Percentiles rank a stretch among this genome's conserved stretches.
Evolutionary conservation across 2,329 filamentous ascomycete species (phyloP).

Genomic region (Bipolaris zeicola): DNA sequence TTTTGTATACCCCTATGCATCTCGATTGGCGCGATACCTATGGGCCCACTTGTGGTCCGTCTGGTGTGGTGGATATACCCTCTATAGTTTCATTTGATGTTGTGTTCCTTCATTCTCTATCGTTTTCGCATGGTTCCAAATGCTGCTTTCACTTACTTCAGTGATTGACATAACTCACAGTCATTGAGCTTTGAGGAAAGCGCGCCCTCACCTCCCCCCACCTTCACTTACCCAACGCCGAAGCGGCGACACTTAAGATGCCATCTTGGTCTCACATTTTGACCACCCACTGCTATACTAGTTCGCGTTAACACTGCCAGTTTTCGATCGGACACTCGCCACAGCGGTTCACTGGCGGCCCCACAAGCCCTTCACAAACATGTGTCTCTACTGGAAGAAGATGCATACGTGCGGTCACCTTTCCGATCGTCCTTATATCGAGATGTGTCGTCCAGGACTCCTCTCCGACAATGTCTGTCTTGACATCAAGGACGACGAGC

Average conservation of each 20-base stretch:
- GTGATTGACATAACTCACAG: neutral
- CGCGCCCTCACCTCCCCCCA: conserved; percentile 1
- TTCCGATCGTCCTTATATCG: conserved; percentile 29
- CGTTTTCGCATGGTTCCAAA: neutral
- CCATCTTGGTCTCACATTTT: neutral
- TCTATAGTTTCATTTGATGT: conserved; percentile 16
- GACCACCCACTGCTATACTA: neutral
- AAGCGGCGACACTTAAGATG: neutral
- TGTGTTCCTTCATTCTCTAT: neutral
- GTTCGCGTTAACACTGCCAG: neutral
- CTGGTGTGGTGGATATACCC: conserved; percentile 24
- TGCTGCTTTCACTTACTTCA: neutral
- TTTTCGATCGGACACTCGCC: neutral
- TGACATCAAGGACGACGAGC: conserved; percentile 19
- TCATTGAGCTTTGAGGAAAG: neutral
- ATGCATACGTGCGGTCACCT: conserved; percentile 28
- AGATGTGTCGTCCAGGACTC: conserved; percentile 29
- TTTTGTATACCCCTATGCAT: conserved; percentile 17
- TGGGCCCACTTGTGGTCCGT: conserved; percentile 3
- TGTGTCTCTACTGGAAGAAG: conserved; percentile 38
- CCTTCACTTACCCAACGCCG: neutral
- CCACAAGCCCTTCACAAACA: conserved; percentile 6
- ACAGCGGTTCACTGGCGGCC: neutral
- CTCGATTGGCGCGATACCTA: conserved; percentile 8
- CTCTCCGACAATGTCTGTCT: conserved; percentile 28